Percentiles rank a stretch among this genome's conserved stretches.
Evolutionary conservation across 176 grass and related monocot genomes (phyloP).

Genomic region (Carex kokanica): DNA sequence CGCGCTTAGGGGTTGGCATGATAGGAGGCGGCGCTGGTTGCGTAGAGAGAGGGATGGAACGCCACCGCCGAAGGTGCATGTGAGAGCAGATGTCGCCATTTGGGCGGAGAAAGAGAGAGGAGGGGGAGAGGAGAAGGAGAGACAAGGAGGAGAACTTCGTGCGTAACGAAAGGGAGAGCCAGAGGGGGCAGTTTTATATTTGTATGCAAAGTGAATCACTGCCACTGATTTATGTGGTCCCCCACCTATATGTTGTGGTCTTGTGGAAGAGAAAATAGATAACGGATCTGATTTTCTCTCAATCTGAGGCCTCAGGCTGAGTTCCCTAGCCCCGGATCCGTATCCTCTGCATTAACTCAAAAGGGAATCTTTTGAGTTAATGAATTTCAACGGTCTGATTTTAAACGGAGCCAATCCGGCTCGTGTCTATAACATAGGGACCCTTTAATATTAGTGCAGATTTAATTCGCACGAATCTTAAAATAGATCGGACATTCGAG

Average conservation of each 20-base stretch:
- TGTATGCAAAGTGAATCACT: neutral
- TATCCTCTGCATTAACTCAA: too few species aligned
- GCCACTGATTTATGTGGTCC: slow-evolving; percentile 4
- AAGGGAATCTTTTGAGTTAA: too few species aligned
- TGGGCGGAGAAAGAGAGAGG: slow-evolving; percentile 5
- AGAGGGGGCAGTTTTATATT: too few species aligned
- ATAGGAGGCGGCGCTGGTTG: slow-evolving; percentile 7
- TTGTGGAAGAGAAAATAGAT: neutral
- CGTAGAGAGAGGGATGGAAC: slow-evolving; percentile 31
- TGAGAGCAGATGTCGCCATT: slow-evolving; percentile 52
- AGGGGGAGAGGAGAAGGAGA: too few species aligned
- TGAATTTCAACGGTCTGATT: too few species aligned
- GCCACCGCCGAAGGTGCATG: slow-evolving; percentile 30
- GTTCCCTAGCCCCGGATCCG: too few species aligned
- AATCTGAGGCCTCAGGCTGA: neutral
- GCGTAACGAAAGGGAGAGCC: slow-evolving; percentile 44
- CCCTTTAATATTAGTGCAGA: too few species aligned
- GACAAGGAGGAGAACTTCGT: slow-evolving; percentile 33
- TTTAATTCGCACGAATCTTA: too few species aligned
- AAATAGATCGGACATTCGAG: too few species aligned
- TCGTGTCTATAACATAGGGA: too few species aligned
- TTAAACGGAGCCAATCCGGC: too few species aligned
- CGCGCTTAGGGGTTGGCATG: neutral
- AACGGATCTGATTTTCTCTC: neutral
- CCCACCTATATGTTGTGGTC: neutral